Conservation (phyloP, 768 basidiomycete genomes). For the Trametes maxima region DNA sequence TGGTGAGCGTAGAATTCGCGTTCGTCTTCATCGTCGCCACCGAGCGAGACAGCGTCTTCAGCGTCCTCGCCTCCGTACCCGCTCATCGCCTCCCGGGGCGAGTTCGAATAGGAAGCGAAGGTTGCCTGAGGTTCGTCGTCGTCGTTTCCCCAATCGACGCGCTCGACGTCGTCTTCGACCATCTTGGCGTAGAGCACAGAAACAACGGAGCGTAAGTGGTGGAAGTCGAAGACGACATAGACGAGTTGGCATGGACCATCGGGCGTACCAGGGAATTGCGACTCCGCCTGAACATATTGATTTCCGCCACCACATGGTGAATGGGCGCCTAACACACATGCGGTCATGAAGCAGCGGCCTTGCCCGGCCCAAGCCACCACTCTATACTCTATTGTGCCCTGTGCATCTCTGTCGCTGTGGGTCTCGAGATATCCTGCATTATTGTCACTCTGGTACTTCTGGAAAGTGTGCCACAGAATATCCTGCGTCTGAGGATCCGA, state of each 20-base stretch:
- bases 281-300: slow-evolving; percentile 12
- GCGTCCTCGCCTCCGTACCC: slow-evolving; percentile 41
- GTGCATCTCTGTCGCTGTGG: neutral
- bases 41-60: slow-evolving; percentile 71
- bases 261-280: neutral
- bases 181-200: slow-evolving; percentile 21
- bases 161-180: slow-evolving; percentile 71
- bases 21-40: slow-evolving; percentile 66
- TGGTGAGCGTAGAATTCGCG: slow-evolving; percentile 53
- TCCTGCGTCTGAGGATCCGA: neutral
- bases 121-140: slow-evolving; percentile 41
- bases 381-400: neutral
- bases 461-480: too few relatives aligned
- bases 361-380: slow-evolving; percentile 1
- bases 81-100: slow-evolving; percentile 15
- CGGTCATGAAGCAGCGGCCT: slow-evolving; percentile 8
- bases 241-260: neutral
- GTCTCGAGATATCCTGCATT: neutral
- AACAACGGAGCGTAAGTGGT: slow-evolving; percentile 10
- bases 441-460: neutral
- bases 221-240: slow-evolving; percentile 8
- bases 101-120: slow-evolving; percentile 13
- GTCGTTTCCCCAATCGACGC: slow-evolving; percentile 70
- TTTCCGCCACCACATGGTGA: slow-evolving; percentile 1
- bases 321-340: slow-evolving; percentile 8